phyloP scores from a whole-genome alignment of 2,329 filamentous ascomycete genomes.

The Botrytis porri region DNA sequence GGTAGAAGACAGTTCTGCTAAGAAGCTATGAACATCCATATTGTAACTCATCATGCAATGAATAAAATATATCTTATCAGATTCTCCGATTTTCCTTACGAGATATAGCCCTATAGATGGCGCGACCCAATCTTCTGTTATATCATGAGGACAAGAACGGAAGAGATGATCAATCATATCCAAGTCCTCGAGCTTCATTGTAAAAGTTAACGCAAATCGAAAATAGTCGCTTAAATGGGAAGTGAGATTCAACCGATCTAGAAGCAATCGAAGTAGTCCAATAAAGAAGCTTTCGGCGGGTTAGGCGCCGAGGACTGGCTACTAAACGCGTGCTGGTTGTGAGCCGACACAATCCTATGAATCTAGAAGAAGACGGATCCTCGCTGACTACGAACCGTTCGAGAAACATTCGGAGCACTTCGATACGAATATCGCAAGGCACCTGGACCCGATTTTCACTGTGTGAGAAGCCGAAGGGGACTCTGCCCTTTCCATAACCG shows the following conservation, averaged over 20 bases:
- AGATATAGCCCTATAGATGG: neutral
- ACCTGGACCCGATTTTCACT: neutral
- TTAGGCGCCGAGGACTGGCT: neutral
- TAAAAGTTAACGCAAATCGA: accelerated
- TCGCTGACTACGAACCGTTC: neutral
- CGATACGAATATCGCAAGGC: neutral
- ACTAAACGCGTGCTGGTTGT: neutral
- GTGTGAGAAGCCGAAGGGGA: neutral
- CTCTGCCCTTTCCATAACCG: neutral
- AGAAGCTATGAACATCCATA: neutral
- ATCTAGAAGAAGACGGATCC: neutral
- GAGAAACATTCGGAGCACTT: neutral
- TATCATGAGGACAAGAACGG: neutral
- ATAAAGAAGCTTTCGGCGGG: neutral
- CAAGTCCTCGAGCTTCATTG: neutral
- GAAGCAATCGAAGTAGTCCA: neutral
- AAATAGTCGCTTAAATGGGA: neutral
- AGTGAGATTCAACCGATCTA: neutral
- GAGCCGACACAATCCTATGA: neutral
- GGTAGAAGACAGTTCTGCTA: neutral
- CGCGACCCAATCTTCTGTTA: neutral
- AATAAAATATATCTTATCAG: neutral
- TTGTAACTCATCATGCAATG: neutral
- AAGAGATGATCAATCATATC: neutral
- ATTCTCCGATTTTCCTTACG: neutral